Evolutionary conservation across 306 rosid genomes (phyloP).

Genomic region (Cicer arietinum): DNA sequence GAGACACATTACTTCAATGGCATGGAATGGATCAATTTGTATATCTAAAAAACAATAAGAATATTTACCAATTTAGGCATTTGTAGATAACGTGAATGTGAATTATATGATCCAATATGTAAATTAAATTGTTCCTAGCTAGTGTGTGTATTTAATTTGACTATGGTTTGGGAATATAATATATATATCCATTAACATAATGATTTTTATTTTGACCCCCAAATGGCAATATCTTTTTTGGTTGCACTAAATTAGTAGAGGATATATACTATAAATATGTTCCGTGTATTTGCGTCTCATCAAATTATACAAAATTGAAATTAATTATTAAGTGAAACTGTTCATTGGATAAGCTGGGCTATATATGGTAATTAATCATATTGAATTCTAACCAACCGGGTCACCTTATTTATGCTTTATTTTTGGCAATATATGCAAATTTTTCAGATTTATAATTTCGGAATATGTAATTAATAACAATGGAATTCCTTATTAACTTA

Average conservation of each 20-base stretch:
- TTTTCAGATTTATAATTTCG: background rate
- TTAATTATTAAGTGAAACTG: background rate
- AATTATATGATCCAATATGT: slow-evolving; percentile 50
- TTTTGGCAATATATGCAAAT: background rate
- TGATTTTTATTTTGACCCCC: slow-evolving; percentile 40
- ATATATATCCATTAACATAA: slow-evolving; percentile 49
- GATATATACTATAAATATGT: slow-evolving; percentile 1
- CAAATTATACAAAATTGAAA: background rate
- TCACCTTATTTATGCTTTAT: background rate
- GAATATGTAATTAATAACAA: background rate
- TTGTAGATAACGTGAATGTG: slow-evolving; percentile 64
- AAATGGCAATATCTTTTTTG: background rate
- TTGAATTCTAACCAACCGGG: slow-evolving; percentile 6
- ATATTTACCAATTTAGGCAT: slow-evolving; percentile 30
- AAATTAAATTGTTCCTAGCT: slow-evolving; percentile 19
- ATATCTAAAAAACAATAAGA: slow-evolving; percentile 42
- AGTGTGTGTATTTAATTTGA: slow-evolving; percentile 52
- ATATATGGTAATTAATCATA: background rate
- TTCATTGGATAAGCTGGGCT: slow-evolving; percentile 2
- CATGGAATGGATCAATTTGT: slow-evolving; percentile 72
- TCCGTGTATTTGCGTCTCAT: slow-evolving; percentile 24
- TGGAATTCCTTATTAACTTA: background rate
- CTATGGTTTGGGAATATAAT: slow-evolving; percentile 40
- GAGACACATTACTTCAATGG: slow-evolving; percentile 52
- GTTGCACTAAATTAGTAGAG: slow-evolving; percentile 1